A percentile compares a stretch with the other conserved stretches of the same genome.
Conservation (phyloP, 345 rosid species). For the Brassica cretica region DNA sequence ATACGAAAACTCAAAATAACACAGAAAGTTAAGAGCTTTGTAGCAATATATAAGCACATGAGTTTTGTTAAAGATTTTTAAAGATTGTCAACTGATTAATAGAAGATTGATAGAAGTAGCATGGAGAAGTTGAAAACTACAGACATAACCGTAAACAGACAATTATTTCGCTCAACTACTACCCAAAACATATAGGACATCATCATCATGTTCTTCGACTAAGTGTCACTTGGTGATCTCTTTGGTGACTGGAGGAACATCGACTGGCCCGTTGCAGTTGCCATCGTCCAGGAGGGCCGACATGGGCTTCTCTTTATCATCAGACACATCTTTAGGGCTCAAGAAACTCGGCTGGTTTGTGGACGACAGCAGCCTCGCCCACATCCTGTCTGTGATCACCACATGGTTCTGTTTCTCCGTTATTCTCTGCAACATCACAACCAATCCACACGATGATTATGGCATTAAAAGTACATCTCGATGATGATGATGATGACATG, state of each 20-base stretch:
- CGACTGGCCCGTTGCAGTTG: constrained; percentile 30
- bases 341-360: constrained; percentile 83
- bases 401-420: constrained; percentile 66
- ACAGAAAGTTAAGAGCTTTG: no score
- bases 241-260: constrained; percentile 37
- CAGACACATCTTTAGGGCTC: constrained; percentile 35
- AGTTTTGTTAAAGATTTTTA: neutral
- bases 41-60: neutral
- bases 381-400: constrained; percentile 76
- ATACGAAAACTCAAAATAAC: neutral
- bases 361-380: constrained; percentile 77
- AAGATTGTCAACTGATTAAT: neutral
- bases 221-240: constrained; percentile 29
- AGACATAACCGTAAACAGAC: neutral
- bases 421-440: constrained; percentile 47
- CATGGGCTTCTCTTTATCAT: constrained; percentile 27
- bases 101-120: neutral
- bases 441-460: neutral
- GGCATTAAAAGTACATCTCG: no score
- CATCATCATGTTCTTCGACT: neutral
- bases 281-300: constrained; percentile 35
- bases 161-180: neutral
- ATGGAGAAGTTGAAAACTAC: neutral
- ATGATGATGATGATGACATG: neutral
- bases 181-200: neutral